Percentiles rank a stretch among this genome's conserved stretches.
These are phyloP conservation scores for Lentinula detonsa DNA, from an alignment of 768 basidiomycete species.

Conservation along the genomic window DNA sequence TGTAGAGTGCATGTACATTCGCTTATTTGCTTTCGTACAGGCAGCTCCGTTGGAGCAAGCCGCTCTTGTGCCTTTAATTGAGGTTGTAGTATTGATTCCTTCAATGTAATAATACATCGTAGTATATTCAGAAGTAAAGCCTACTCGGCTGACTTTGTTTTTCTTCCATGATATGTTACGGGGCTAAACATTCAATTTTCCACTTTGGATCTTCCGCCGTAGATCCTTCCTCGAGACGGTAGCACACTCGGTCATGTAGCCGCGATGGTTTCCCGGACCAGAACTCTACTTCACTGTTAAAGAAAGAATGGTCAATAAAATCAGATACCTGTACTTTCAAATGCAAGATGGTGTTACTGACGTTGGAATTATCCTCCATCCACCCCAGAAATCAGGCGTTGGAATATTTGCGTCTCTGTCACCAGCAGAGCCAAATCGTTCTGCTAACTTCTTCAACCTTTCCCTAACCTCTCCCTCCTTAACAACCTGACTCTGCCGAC, in stretches of 20 bases:
- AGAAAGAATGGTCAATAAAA: neutral
- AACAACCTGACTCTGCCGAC: conserved; percentile 79
- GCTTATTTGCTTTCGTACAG: too few relatives aligned
- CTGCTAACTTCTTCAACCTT: conserved; percentile 51
- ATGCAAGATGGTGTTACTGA: conserved; percentile 30
- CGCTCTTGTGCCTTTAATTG: too few relatives aligned
- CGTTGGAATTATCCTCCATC: conserved; percentile 92
- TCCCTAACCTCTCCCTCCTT: conserved; percentile 62
- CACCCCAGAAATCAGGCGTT: conserved; percentile 92
- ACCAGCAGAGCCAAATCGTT: conserved; percentile 46
- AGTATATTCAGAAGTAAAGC: too few relatives aligned
- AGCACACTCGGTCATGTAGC: conserved; percentile 85
- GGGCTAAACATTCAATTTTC: conserved; percentile 77
- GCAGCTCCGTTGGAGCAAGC: too few relatives aligned
- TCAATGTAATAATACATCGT: too few relatives aligned
- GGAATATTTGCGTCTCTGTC: conserved; percentile 50
- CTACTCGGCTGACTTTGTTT: too few relatives aligned
- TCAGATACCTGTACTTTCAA: conserved; percentile 5
- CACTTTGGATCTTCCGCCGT: conserved; percentile 51
- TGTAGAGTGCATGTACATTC: too few relatives aligned
- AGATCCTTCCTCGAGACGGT: conserved; percentile 48
- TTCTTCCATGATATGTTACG: conserved; percentile 16
- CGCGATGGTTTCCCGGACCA: conserved; percentile 97
- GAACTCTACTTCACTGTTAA: conserved; percentile 84
- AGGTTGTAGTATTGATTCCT: too few relatives aligned